These are phyloP conservation scores for Boechera divaricarpa DNA, from an alignment of 345 rosid species.

Conservation along the genomic window DNA sequence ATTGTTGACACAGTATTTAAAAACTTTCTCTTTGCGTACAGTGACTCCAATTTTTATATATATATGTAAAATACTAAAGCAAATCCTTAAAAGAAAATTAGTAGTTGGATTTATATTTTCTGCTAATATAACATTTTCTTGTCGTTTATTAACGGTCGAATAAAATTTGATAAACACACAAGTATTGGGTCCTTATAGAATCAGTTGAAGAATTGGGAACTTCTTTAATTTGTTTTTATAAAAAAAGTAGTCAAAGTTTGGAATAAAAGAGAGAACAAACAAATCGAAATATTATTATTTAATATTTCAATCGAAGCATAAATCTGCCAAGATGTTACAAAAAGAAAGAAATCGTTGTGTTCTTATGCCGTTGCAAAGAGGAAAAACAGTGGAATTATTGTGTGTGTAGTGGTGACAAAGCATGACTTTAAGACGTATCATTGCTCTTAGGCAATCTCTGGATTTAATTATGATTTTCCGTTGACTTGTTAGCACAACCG, in stretches of 20 bases:
- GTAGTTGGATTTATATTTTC: not conserved
- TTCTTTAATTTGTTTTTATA: too few relatives aligned
- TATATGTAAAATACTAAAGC: not conserved
- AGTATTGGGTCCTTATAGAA: not conserved
- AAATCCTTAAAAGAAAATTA: not conserved
- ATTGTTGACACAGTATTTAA: not conserved
- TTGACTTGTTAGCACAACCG: conserved; percentile 54
- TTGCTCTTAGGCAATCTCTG: conserved; percentile 10
- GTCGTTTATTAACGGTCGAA: too few relatives aligned
- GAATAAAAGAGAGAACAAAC: not conserved
- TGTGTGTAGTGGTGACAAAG: conserved; percentile 27
- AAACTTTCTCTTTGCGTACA: not conserved
- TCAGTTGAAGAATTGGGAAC: not conserved
- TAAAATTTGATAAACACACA: not conserved
- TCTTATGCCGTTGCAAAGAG: conserved; percentile 5
- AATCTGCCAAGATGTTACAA: conserved; percentile 6
- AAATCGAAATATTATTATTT: not conserved
- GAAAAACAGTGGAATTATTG: conserved; percentile 29
- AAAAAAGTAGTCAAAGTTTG: not conserved
- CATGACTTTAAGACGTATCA: conserved; percentile 14
- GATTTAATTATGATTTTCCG: conserved; percentile 29
- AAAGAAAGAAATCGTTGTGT: not conserved
- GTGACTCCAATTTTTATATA: not conserved
- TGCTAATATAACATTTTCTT: too few relatives aligned
- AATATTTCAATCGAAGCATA: conserved; percentile 1